These are phyloP conservation scores for Auricularia sp. DNA, from an alignment of 768 basidiomycete species.

Conservation along the genomic window DNA sequence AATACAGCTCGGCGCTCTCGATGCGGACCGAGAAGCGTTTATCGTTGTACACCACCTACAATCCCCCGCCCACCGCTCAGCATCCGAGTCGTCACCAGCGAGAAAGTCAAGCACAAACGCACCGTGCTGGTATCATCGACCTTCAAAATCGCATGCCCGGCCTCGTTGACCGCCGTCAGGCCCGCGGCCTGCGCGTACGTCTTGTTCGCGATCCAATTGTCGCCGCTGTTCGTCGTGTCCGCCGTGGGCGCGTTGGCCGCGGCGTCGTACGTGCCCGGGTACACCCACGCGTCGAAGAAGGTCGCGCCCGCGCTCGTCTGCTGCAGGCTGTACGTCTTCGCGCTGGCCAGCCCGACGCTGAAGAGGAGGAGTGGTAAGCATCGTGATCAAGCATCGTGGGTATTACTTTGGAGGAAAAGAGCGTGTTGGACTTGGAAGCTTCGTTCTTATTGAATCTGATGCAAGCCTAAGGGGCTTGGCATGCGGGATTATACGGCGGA, in stretches of 20 bases:
- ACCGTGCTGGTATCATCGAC: conserved; percentile 19
- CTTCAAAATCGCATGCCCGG: conserved; percentile 22
- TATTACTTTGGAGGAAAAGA: no score
- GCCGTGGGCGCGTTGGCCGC: neutral
- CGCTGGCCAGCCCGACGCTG: neutral
- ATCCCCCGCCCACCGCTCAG: conserved; percentile 11
- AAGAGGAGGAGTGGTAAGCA: neutral
- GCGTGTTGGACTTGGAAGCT: no score
- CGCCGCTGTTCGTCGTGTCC: neutral
- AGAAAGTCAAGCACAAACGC: neutral
- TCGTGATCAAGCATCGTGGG: no score
- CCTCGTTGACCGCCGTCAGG: conserved; percentile 16
- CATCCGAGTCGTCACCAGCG: conserved; percentile 4
- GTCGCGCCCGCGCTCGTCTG: neutral
- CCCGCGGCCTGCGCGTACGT: neutral
- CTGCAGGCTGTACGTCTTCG: neutral
- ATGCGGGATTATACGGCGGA: no score
- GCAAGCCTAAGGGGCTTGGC: no score
- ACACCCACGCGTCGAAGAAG: neutral
- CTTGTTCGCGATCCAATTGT: neutral
- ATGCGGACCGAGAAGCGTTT: conserved; percentile 12
- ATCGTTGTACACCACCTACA: conserved; percentile 6
- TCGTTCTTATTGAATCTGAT: no score
- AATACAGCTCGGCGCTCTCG: conserved; percentile 9
- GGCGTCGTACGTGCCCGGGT: neutral